phyloP scores from a whole-genome alignment of 2,329 filamentous ascomycete species.

The Colletotrichum acutatum region DNA sequence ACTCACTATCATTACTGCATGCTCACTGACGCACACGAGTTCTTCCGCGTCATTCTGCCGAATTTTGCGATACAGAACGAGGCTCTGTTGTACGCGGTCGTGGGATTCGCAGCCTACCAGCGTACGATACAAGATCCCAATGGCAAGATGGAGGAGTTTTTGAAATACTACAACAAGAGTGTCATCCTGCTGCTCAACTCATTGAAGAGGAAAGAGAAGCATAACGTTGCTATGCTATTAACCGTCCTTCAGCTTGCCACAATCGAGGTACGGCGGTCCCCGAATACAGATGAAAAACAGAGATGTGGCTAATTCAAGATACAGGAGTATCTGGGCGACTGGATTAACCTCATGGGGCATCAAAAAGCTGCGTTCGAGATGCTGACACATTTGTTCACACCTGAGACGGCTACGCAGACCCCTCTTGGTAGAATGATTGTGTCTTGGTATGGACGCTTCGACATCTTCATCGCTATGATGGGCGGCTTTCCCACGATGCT shows the following conservation, averaged over 20 bases:
- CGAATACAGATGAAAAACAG: slow-evolving; percentile 2
- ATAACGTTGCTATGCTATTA: slow-evolving; percentile 79
- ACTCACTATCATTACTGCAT: slow-evolving; percentile 86
- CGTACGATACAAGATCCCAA: slow-evolving; percentile 76
- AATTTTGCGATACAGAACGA: slow-evolving; percentile 79
- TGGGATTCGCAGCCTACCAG: slow-evolving; percentile 91
- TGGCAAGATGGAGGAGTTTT: slow-evolving; percentile 82
- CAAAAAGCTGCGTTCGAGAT: slow-evolving; percentile 90
- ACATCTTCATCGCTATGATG: slow-evolving; percentile 85
- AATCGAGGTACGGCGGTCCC: slow-evolving; percentile 77
- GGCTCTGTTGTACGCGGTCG: slow-evolving; percentile 85
- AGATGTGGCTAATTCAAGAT: slow-evolving; percentile 28
- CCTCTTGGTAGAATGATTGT: slow-evolving; percentile 79
- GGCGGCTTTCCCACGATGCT: slow-evolving; percentile 81
- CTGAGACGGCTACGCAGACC: slow-evolving; percentile 77
- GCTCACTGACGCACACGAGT: slow-evolving; percentile 75
- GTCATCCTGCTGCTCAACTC: slow-evolving; percentile 80
- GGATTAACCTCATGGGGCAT: slow-evolving; percentile 92
- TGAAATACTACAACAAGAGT: slow-evolving; percentile 91
- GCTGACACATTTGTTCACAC: slow-evolving; percentile 80
- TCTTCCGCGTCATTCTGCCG: slow-evolving; percentile 78
- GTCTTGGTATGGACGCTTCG: slow-evolving; percentile 91
- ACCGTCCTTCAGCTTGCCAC: slow-evolving; percentile 93
- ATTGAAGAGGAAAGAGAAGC: slow-evolving; percentile 76
- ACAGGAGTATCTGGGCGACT: slow-evolving; percentile 94